Conservation (phyloP, 1,284 basidiomycete species). For the Agaricales sp. region DNA sequence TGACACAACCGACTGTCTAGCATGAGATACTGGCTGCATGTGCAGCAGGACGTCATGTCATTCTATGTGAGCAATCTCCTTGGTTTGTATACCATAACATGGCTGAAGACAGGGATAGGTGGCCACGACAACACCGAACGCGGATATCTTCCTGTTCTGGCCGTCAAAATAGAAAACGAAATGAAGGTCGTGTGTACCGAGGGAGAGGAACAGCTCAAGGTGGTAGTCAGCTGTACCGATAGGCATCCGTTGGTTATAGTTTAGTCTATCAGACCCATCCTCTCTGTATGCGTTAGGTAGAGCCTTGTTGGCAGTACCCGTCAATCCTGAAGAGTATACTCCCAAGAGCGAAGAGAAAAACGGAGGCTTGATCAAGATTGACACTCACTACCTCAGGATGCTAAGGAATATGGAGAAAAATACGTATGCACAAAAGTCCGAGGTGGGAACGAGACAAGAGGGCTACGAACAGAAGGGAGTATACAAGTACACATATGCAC, state of each 20-base stretch:
- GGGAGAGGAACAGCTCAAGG: constrained; percentile 29
- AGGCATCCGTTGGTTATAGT: constrained; percentile 49
- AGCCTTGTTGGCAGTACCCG: no score
- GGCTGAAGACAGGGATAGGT: constrained; percentile 26
- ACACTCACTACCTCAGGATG: no score
- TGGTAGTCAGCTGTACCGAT: constrained; percentile 51
- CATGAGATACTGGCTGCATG: constrained; percentile 77
- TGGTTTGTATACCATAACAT: constrained; percentile 5
- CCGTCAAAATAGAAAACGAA: constrained; percentile 46
- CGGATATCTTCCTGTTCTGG: constrained; percentile 69
- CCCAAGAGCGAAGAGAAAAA: no score
- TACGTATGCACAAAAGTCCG: no score
- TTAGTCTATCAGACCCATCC: no score
- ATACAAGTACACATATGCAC: neutral
- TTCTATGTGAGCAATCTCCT: constrained; percentile 52
- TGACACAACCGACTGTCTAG: constrained; percentile 24
- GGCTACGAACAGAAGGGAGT: neutral
- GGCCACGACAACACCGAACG: constrained; percentile 87
- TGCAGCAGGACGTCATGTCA: constrained; percentile 62
- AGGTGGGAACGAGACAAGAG: no score
- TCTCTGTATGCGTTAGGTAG: no score
- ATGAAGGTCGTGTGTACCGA: constrained; percentile 26
- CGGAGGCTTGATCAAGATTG: no score
- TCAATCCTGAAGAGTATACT: no score
- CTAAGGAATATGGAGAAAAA: no score